Conservation (phyloP, 2,329 filamentous ascomycete genomes). For the Botrytis sinoallii region DNA sequence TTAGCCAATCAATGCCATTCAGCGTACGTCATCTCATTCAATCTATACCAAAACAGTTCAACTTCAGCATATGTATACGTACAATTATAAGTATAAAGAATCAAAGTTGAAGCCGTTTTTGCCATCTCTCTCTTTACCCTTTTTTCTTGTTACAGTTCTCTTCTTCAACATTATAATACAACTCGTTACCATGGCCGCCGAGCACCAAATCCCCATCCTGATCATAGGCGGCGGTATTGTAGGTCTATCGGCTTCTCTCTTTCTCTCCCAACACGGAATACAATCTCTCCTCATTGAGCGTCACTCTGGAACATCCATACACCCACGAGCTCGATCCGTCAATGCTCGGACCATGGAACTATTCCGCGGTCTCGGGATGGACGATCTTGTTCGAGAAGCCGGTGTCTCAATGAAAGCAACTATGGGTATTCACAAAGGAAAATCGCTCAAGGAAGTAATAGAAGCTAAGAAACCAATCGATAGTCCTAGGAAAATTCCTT, state of each 20-base stretch:
- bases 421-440: slow-evolving; percentile 26
- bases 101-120: background rate
- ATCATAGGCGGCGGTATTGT: slow-evolving; percentile 43
- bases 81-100: background rate
- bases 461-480: slow-evolving; percentile 27
- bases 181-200: background rate
- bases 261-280: slow-evolving; percentile 38
- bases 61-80: background rate
- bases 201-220: slow-evolving; percentile 33
- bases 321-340: slow-evolving; percentile 41
- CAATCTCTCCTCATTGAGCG: slow-evolving; percentile 41
- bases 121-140: too few relatives aligned
- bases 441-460: slow-evolving; percentile 26
- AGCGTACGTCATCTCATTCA: background rate
- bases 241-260: slow-evolving; percentile 42
- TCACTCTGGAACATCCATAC: slow-evolving; percentile 38
- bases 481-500: slow-evolving; percentile 26
- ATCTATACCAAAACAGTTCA: background rate
- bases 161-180: background rate
- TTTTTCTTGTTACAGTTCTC: background rate
- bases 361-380: slow-evolving; percentile 35
- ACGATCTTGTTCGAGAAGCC: slow-evolving; percentile 28
- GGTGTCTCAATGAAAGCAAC: slow-evolving; percentile 28
- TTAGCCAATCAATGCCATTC: background rate
- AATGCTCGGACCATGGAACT: slow-evolving; percentile 42